phyloP scores from a whole-genome alignment of 179 eudicot genomes.

The Silene vulgaris region DNA sequence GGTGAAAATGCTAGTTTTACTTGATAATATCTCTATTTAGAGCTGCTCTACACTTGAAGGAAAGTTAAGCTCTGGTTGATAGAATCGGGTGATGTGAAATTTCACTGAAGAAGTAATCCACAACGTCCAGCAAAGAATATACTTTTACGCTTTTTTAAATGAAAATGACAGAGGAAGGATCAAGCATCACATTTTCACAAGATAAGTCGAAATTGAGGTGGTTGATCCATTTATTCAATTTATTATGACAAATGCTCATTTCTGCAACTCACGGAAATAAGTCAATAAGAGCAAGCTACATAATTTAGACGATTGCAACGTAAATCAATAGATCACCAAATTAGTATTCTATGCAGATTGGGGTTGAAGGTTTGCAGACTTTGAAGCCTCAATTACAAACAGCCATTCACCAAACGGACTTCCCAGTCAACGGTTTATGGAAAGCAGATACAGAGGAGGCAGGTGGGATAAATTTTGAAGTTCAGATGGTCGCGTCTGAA shows the following conservation, averaged over 20 bases:
- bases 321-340: conserved; percentile 15
- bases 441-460: conserved; percentile 36
- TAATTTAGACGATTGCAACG: neutral
- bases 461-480: conserved; percentile 74
- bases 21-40: neutral
- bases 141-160: neutral
- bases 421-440: conserved; percentile 30
- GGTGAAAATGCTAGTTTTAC: neutral
- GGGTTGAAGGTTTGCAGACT: conserved; percentile 75
- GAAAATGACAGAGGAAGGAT: neutral
- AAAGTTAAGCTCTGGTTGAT: conserved; percentile 6
- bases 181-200: neutral
- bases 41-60: neutral
- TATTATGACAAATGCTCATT: neutral
- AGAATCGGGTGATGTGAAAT: neutral
- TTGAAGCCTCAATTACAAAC: conserved; percentile 63
- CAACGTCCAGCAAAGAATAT: neutral
- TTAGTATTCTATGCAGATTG: conserved; percentile 50
- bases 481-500: conserved; percentile 54
- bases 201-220: neutral
- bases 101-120: neutral
- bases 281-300: neutral
- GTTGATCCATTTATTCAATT: neutral
- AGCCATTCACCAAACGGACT: conserved; percentile 32
- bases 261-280: neutral